Evolutionary conservation across 192 early-diverging fungal species (phyloP).

Genomic region (Coemansia sp.): DNA sequence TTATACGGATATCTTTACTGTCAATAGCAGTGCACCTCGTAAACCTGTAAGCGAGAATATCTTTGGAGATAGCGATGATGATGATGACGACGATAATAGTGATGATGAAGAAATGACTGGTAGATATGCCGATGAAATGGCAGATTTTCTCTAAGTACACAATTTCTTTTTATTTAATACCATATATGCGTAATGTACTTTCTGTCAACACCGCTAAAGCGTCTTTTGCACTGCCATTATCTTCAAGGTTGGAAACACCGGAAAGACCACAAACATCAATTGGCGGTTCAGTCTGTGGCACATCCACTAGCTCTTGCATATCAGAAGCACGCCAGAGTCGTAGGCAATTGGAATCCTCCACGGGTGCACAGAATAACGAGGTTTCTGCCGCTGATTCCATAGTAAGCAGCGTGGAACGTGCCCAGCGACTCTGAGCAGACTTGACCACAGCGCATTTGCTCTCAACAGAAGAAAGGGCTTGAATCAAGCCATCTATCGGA

Average conservation of each 20-base stretch:
- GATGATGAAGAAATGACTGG: not conserved
- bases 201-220: no score
- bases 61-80: constrained; percentile 20
- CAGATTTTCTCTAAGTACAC: constrained; percentile 16
- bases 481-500: no score
- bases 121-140: constrained; percentile 17
- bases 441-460: no score
- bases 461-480: no score
- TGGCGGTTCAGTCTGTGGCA: no score
- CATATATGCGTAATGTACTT: constrained; percentile 27
- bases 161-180: constrained; percentile 14
- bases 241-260: no score
- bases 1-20: not conserved
- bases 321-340: constrained; percentile 13
- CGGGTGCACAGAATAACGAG: constrained; percentile 40
- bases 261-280: no score
- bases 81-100: constrained; percentile 10
- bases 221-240: no score
- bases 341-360: constrained; percentile 19
- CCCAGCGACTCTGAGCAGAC: constrained; percentile 27
- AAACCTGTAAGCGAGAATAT: constrained; percentile 14
- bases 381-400: no score
- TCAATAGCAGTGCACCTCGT: not conserved
- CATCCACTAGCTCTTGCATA: no score
- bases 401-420: constrained; percentile 23